Evolutionary conservation across 2,329 filamentous ascomycete genomes (phyloP), one percentile per base, ranked within the genome.

Genomic region (Ceratocystiopsis sp.): DNA sequence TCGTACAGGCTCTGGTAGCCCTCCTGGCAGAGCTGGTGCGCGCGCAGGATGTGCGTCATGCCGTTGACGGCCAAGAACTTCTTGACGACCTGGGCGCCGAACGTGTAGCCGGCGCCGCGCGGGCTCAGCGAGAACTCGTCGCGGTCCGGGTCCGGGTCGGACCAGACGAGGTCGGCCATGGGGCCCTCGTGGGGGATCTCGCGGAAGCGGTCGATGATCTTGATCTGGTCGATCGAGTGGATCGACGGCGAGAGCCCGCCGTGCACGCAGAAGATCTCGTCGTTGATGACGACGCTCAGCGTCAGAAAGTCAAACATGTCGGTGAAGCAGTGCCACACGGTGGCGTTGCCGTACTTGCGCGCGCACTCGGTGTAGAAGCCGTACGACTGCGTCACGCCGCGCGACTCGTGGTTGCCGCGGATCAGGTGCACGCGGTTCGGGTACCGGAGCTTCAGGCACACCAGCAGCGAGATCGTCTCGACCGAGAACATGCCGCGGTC

Each of bases 281-380:
- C 83, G 60, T 96, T 93, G 59, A 98, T 98, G 50, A 98, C 89
- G 48, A 96, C 93, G 54, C 84, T 93, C 45, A 98, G 68, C 9
- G 89, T 96, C 50, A 98, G 70, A 61, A 93, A 98, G 64, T 98
- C 91, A 63, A 98, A 98, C 87, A 98, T 96, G 65, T 98, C 91
- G 51, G 91, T 98, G 59, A 98, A 98, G 61, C 96, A 91, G 62
- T 98, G 91, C 91, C 91, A 98, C 18, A 98, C 91, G 55, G 91
- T 95, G 50, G 91, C 86, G 57, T 94, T 96, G 59, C 91, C 91
- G 62, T 98, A 98, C 64, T 98, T 98, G 52, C 91, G 80, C 17
- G 83, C 86, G 63, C 91, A 98, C 59, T 98, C 91, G 18, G 91
- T 96, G 60, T 98, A 98, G 66, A 98, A 98, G 45, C 91, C 91